Conservation (phyloP, 495 filamentous ascomycete genomes). For the Penicillium longicatenatum region DNA sequence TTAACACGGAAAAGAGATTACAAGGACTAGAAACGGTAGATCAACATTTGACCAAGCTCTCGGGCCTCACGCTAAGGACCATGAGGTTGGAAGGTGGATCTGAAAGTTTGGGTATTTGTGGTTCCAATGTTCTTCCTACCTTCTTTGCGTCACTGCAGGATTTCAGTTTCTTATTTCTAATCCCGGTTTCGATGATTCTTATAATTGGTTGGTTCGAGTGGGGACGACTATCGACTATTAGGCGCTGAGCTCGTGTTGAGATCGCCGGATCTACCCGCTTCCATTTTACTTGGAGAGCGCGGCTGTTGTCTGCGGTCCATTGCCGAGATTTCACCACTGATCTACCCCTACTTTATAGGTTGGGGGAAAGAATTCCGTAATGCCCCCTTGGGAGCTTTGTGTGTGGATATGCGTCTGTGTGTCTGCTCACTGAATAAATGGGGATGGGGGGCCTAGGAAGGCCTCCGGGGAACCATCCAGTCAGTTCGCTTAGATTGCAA, state of each 20-base stretch:
- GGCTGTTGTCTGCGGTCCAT: neutral
- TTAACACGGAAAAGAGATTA: constrained; percentile 9
- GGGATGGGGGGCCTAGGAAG: neutral
- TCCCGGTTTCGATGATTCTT: too few relatives aligned
- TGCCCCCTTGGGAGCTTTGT: too few relatives aligned
- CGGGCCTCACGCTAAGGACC: constrained; percentile 15
- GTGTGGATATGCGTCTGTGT: neutral
- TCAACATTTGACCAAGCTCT: constrained; percentile 24
- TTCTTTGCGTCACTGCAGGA: constrained; percentile 10
- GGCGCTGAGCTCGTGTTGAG: neutral
- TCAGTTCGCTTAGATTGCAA: constrained; percentile 9
- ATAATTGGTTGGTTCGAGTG: too few relatives aligned
- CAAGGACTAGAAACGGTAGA: constrained; percentile 19
- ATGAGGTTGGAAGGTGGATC: constrained; percentile 15
- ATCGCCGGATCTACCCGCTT: constrained; percentile 20
- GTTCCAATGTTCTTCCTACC: constrained; percentile 8
- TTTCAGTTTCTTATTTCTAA: too few relatives aligned
- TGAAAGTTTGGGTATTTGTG: constrained; percentile 11
- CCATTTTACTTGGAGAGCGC: neutral
- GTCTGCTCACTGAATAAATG: too few relatives aligned
- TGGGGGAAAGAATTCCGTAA: too few relatives aligned
- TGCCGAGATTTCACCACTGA: neutral
- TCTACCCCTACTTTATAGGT: too few relatives aligned
- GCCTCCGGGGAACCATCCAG: neutral
- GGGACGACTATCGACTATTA: constrained; percentile 1